Percentiles rank a stretch among this genome's conserved stretches.
These are phyloP conservation scores for Fusarium robinianum DNA, from an alignment of 2,329 filamentous ascomycete genomes.

Conservation along the genomic window DNA sequence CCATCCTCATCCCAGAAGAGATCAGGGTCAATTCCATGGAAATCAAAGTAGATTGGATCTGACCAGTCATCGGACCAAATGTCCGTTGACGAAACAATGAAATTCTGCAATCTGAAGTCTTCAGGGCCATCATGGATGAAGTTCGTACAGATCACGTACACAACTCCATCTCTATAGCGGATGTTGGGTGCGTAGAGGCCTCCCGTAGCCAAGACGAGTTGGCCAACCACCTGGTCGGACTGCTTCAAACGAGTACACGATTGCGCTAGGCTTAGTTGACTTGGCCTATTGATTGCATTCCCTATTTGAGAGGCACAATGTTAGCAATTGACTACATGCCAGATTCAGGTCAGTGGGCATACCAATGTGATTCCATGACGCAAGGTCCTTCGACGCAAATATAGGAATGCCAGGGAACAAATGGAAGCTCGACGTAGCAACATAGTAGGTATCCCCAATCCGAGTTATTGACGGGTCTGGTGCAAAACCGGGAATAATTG, in stretches of 20 bases:
- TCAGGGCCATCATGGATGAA: not conserved
- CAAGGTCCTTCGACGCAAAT: not conserved
- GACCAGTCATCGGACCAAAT: not conserved
- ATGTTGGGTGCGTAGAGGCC: not conserved
- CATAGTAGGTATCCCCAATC: not conserved
- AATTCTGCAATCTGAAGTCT: not conserved
- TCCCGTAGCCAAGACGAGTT: not conserved
- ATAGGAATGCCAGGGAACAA: not conserved
- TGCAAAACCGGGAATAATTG: not conserved
- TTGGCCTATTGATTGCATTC: not conserved
- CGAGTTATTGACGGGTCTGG: not conserved
- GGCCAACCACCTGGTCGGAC: not conserved
- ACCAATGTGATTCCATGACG: not conserved
- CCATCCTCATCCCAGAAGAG: not conserved
- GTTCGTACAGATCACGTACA: not conserved
- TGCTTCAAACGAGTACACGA: not conserved
- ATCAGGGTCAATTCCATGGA: not conserved
- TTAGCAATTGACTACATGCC: not conserved
- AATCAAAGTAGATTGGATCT: not conserved
- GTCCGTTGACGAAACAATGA: not conserved
- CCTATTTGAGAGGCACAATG: too few species aligned
- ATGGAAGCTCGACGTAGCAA: not conserved
- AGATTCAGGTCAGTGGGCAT: not conserved
- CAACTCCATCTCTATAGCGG: not conserved
- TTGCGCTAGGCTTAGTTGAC: not conserved